A percentile compares a stretch with the other conserved stretches of the same genome.
These are phyloP conservation scores for Coniferiporia weirii DNA, from an alignment of 1,284 basidiomycete genomes.

Conservation along the genomic window DNA sequence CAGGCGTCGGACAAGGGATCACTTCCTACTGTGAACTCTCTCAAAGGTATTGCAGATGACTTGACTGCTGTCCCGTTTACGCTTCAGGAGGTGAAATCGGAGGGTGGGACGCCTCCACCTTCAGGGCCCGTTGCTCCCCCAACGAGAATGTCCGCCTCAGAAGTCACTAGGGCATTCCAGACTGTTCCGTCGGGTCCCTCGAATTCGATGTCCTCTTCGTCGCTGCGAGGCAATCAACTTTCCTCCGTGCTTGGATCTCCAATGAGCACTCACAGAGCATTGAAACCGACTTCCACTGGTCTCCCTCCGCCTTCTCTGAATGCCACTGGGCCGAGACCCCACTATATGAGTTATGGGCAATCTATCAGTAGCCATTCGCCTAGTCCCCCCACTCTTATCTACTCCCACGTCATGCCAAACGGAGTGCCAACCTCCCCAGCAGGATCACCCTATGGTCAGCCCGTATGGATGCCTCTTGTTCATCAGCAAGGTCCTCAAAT, in stretches of 20 bases:
- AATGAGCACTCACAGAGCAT: conserved; percentile 32
- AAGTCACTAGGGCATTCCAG: conserved; percentile 79
- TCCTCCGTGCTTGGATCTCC: conserved; percentile 14
- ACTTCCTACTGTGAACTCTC: conserved; percentile 63
- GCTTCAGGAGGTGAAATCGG: conserved; percentile 74
- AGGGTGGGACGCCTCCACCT: conserved; percentile 74
- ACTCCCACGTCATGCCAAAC: conserved; percentile 52
- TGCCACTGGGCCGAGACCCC: conserved; percentile 41
- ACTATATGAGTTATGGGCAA: conserved; percentile 54
- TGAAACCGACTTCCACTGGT: conserved; percentile 29
- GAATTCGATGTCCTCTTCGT: conserved; percentile 19
- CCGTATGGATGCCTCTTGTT: conserved; percentile 59
- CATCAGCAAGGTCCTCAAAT: conserved; percentile 44
- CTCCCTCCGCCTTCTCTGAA: conserved; percentile 33
- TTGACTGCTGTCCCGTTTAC: conserved; percentile 69
- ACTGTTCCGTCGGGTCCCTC: conserved; percentile 60
- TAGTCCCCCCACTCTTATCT: conserved; percentile 50
- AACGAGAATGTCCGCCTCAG: conserved; percentile 71
- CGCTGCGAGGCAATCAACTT: conserved; percentile 8
- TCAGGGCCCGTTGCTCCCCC: conserved; percentile 39
- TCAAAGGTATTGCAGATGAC: conserved; percentile 75
- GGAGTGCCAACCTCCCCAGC: conserved; percentile 39
- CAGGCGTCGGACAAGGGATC: conserved; percentile 62
- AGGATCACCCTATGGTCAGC: conserved; percentile 54
- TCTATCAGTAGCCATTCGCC: conserved; percentile 68